These are phyloP conservation scores for Pterocarpus santalinus DNA, from an alignment of 306 rosid genomes.

Conservation along the genomic window DNA sequence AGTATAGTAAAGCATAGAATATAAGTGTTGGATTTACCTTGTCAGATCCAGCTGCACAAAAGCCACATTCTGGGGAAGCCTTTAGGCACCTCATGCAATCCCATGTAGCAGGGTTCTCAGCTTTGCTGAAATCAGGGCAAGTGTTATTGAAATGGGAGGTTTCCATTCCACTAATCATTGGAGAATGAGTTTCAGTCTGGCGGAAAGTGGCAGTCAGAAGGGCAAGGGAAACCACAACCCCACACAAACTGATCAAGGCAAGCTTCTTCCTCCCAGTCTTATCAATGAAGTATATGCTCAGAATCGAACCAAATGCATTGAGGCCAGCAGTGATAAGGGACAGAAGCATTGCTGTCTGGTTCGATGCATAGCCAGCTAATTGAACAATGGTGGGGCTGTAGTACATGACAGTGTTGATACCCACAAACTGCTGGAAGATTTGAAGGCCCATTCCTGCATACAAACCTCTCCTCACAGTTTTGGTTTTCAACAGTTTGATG, in stretches of 20 bases:
- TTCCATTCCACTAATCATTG: slow-evolving; percentile 43
- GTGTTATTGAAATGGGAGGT: slow-evolving; percentile 48
- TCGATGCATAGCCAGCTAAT: slow-evolving; percentile 67
- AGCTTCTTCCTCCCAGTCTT: slow-evolving; percentile 70
- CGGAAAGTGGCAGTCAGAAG: slow-evolving; percentile 56
- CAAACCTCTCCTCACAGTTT: slow-evolving; percentile 63
- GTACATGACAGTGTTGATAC: slow-evolving; percentile 74
- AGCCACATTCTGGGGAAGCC: slow-evolving; percentile 60
- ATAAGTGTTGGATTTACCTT: neutral
- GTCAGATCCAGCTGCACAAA: slow-evolving; percentile 54
- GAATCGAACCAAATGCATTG: slow-evolving; percentile 64
- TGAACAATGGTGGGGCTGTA: slow-evolving; percentile 75
- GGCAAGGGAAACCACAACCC: slow-evolving; percentile 54
- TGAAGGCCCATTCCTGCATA: slow-evolving; percentile 70
- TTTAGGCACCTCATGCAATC: slow-evolving; percentile 69
- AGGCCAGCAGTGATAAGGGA: slow-evolving; percentile 66
- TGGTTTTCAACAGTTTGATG: slow-evolving; percentile 48
- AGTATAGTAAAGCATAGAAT: too few relatives aligned
- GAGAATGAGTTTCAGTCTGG: slow-evolving; percentile 59
- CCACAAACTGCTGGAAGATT: slow-evolving; percentile 70
- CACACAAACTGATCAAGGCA: slow-evolving; percentile 57
- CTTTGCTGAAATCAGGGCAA: slow-evolving; percentile 48
- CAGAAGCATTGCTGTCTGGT: slow-evolving; percentile 65
- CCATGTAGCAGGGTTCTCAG: slow-evolving; percentile 45
- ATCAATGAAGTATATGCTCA: slow-evolving; percentile 73